Percentiles rank a stretch among this genome's conserved stretches.
Conservation (phyloP, 2,329 filamentous ascomycete genomes). For the Rugonectria rugulosa region DNA sequence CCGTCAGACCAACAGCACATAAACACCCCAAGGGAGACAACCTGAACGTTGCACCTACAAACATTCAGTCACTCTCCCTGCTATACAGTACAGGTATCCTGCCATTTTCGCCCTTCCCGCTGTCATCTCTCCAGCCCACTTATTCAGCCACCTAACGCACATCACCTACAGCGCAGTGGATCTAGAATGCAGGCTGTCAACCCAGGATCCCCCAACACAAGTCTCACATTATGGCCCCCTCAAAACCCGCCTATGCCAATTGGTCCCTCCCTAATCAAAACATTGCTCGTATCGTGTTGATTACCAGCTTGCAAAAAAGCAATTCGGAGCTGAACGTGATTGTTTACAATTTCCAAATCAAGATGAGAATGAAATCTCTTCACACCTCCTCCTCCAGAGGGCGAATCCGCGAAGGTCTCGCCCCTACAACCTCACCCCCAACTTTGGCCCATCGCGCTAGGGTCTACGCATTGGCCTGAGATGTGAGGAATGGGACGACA, state of each 20-base stretch:
- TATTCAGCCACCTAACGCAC: constrained; percentile 5
- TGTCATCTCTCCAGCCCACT: constrained; percentile 12
- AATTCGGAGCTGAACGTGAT: too few species aligned
- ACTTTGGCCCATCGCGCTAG: neutral
- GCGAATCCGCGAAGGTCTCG: constrained; percentile 1
- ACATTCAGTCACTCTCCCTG: neutral
- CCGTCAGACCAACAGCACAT: too few species aligned
- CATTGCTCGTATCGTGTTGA: neutral
- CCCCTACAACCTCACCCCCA: constrained; percentile 11
- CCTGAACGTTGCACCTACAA: too few species aligned
- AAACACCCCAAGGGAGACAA: too few species aligned
- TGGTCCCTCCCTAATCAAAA: neutral
- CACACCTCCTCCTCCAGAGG: too few species aligned
- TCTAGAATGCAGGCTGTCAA: neutral
- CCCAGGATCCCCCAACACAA: constrained; percentile 1
- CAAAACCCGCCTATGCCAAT: too few species aligned
- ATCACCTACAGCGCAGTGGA: constrained; percentile 16
- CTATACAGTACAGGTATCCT: too few species aligned
- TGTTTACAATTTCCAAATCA: neutral
- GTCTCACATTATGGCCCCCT: neutral
- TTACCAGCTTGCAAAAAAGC: neutral
- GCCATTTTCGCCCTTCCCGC: constrained; percentile 16
- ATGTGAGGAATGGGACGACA: neutral
- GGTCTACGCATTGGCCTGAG: constrained; percentile 9
- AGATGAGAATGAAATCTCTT: too few species aligned